These are phyloP conservation scores for Pharnaceum exiguum DNA, from an alignment of 148 eudicot species.

Conservation along the genomic window DNA sequence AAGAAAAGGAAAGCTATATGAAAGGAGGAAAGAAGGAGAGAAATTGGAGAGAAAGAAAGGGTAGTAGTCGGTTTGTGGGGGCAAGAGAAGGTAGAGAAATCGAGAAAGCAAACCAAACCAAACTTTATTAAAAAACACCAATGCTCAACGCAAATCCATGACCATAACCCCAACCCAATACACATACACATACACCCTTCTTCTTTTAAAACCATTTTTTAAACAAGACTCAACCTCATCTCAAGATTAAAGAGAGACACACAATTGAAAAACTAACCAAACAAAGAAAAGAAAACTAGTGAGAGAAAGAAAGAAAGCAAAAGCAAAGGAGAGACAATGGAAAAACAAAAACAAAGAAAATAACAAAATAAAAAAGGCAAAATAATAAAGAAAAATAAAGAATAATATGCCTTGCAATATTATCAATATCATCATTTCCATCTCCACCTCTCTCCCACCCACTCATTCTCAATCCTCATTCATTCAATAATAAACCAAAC, in stretches of 20 bases:
- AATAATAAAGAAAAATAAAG: background rate
- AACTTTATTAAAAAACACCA: too few relatives aligned
- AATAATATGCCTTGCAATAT: conserved; percentile 13
- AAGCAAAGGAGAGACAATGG: conserved; percentile 14
- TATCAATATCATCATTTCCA: too few relatives aligned
- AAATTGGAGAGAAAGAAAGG: background rate
- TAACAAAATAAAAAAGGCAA: background rate
- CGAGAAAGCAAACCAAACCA: conserved; percentile 13
- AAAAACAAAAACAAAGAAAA: conserved; percentile 10
- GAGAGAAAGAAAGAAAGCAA: background rate
- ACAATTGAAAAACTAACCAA: background rate
- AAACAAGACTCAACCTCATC: too few relatives aligned
- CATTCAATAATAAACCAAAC: too few relatives aligned
- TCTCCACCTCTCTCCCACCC: conserved; percentile 24
- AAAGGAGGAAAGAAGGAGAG: background rate
- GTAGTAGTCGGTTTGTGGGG: background rate
- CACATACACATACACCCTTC: background rate
- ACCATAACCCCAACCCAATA: background rate
- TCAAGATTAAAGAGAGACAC: too few relatives aligned
- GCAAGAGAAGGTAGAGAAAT: conserved; percentile 5
- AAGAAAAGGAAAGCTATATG: background rate
- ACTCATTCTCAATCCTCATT: too few relatives aligned
- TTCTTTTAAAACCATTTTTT: too few relatives aligned
- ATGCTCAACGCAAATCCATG: too few relatives aligned
- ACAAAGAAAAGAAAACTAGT: background rate